Conservation (phyloP, 352 stramenopile species). For the Nothophytophthora sp. region DNA sequence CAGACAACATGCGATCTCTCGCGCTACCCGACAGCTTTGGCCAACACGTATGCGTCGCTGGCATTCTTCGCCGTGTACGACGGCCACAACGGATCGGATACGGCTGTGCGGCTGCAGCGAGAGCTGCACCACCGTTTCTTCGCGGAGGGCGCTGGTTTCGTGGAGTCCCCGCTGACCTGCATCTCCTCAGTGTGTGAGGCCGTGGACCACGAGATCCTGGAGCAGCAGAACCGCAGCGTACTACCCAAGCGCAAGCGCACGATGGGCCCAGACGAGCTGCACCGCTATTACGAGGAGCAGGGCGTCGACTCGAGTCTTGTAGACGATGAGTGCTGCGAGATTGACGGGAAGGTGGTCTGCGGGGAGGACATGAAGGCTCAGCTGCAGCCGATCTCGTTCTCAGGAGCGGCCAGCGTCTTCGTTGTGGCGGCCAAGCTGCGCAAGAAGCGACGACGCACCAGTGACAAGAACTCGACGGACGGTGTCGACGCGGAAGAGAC, state of each 20-base stretch:
- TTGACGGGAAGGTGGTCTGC: constrained; percentile 34
- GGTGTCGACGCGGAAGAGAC: constrained; percentile 10
- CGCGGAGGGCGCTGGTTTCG: constrained; percentile 48
- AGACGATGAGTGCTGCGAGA: constrained; percentile 42
- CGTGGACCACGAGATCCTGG: constrained; percentile 77
- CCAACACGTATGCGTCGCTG: constrained; percentile 43
- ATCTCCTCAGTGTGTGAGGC: constrained; percentile 61
- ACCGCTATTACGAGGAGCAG: constrained; percentile 17
- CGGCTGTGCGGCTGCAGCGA: constrained; percentile 73
- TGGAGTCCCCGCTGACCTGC: constrained; percentile 43
- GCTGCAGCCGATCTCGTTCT: constrained; percentile 86
- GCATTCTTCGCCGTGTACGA: constrained; percentile 90
- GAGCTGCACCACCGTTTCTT: constrained; percentile 83
- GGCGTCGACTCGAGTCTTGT: constrained; percentile 15
- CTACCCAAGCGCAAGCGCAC: constrained; percentile 66
- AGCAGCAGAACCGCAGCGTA: constrained; percentile 74
- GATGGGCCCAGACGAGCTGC: constrained; percentile 39
- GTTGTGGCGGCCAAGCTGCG: constrained; percentile 53
- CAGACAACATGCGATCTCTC: constrained; percentile 50
- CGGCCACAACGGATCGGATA: constrained; percentile 85
- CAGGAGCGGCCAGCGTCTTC: constrained; percentile 70
- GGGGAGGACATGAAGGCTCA: constrained; percentile 46
- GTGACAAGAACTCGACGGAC: constrained; percentile 1
- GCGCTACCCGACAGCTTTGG: constrained; percentile 37
- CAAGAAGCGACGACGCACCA: constrained; percentile 29